Conservation (phyloP, 2,329 filamentous ascomycete species). For the Coniochaeta pulveracea region DNA sequence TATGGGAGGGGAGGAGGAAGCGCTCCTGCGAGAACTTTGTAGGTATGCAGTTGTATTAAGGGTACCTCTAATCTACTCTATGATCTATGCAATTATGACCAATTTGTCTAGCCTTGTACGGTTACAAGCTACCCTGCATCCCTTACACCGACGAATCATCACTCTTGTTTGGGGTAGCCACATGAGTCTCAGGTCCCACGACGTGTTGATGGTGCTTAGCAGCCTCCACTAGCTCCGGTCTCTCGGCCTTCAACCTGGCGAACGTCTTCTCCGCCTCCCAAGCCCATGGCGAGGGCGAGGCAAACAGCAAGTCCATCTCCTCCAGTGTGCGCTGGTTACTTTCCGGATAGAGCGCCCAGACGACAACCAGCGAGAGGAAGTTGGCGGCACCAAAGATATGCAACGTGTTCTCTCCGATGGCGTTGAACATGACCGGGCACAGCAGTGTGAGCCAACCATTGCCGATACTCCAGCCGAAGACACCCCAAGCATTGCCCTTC, state of each 20-base stretch:
- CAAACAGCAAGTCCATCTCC: slow-evolving; percentile 65
- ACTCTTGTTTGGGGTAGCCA: too few relatives aligned
- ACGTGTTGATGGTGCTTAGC: not conserved
- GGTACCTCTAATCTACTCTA: too few relatives aligned
- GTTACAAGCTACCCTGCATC: too few relatives aligned
- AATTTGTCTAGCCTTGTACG: too few relatives aligned
- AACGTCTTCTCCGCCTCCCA: slow-evolving; percentile 11
- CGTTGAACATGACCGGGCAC: slow-evolving; percentile 47
- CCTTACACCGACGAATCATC: too few relatives aligned
- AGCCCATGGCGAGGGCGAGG: slow-evolving; percentile 15
- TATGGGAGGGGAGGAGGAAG: too few relatives aligned
- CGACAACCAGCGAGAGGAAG: slow-evolving; percentile 52
- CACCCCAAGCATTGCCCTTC: slow-evolving; percentile 66
- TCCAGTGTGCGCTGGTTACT: slow-evolving; percentile 64
- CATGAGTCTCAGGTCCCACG: slow-evolving; percentile 17
- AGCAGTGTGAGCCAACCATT: slow-evolving; percentile 36
- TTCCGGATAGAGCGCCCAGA: slow-evolving; percentile 66
- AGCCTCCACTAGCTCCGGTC: slow-evolving; percentile 9
- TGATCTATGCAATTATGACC: too few relatives aligned
- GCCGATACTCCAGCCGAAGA: slow-evolving; percentile 66
- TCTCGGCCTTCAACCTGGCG: slow-evolving; percentile 10
- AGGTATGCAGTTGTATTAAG: too few relatives aligned
- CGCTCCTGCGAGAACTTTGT: too few relatives aligned
- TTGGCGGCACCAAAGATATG: slow-evolving; percentile 65
- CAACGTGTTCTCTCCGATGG: slow-evolving; percentile 58